Conservation (phyloP, 176 grass and related monocot species). For the Oryza nivara region DNA sequence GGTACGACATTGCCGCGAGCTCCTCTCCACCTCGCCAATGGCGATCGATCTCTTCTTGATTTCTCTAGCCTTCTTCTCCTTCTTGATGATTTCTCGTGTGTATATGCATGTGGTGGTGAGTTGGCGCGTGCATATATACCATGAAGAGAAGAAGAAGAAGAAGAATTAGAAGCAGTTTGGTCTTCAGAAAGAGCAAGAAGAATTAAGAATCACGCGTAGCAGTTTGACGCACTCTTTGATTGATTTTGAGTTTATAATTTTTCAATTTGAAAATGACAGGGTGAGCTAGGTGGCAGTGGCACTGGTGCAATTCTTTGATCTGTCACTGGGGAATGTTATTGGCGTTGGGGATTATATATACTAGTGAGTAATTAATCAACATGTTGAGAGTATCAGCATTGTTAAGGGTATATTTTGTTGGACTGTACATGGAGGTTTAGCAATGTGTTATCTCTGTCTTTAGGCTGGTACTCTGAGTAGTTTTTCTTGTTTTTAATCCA, state of each 20-base stretch:
- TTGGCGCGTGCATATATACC: neutral
- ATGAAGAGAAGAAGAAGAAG: neutral
- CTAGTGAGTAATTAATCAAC: neutral
- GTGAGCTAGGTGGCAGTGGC: too few species aligned
- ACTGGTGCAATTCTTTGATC: neutral
- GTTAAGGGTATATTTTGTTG: neutral
- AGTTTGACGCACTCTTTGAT: neutral
- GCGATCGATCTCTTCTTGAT: too few species aligned
- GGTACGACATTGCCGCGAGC: constrained; percentile 10
- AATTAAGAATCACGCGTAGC: neutral
- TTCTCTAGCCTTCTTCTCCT: neutral
- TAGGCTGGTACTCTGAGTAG: too few species aligned
- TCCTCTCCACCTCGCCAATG: neutral
- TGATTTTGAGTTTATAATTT: neutral
- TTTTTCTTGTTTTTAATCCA: too few species aligned
- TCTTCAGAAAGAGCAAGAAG: neutral
- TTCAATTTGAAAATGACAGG: neutral
- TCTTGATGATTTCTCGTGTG: neutral
- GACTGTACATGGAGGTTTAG: too few species aligned
- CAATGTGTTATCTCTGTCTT: too few species aligned
- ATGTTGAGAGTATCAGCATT: neutral
- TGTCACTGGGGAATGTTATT: constrained; percentile 29
- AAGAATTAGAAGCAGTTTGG: neutral
- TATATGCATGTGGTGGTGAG: neutral
- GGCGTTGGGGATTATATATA: neutral